Percentiles rank a stretch among this genome's conserved stretches.
Conservation (phyloP, 805 yeast species). For the Saturnispora hagleri region DNA sequence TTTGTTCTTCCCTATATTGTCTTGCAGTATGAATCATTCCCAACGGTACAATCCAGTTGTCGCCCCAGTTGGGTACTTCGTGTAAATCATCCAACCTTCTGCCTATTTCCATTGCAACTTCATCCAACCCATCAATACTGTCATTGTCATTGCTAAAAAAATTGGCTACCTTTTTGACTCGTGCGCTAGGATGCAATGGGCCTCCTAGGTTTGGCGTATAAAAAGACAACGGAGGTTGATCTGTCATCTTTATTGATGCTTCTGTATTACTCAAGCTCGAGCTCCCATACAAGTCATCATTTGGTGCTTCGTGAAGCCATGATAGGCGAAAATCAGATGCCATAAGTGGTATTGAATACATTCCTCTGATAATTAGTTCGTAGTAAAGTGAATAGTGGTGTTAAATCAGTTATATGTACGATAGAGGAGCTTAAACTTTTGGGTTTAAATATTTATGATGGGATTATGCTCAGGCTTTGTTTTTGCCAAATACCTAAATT, state of each 20-base stretch:
- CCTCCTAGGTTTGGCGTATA: slow-evolving; percentile 7
- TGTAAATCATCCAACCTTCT: slow-evolving; percentile 8
- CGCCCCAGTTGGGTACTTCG: slow-evolving; percentile 11
- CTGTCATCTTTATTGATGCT: background rate
- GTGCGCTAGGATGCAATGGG: slow-evolving; percentile 5
- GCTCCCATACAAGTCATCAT: slow-evolving; percentile 3
- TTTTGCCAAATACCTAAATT: too few species aligned
- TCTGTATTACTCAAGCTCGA: background rate
- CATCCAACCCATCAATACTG: slow-evolving; percentile 8
- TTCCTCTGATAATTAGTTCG: background rate
- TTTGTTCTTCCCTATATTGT: slow-evolving; percentile 22
- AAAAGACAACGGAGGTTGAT: slow-evolving; percentile 12
- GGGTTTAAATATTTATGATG: too few species aligned
- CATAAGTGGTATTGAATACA: slow-evolving; percentile 2
- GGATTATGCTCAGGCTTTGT: too few species aligned
- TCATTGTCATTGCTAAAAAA: background rate
- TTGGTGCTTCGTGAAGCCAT: slow-evolving; percentile 1
- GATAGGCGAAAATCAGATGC: slow-evolving; percentile 2
- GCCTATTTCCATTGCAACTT: slow-evolving; percentile 12
- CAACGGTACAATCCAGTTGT: slow-evolving; percentile 39
- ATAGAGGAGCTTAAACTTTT: background rate
- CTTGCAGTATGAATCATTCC: slow-evolving; percentile 39
- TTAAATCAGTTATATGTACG: background rate
- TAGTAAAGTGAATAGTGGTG: background rate
- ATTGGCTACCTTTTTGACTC: background rate